Percentiles rank a stretch among this genome's conserved stretches.
phyloP scores from a whole-genome alignment of 148 eudicot genomes.

The Arctostaphylos glauca region DNA sequence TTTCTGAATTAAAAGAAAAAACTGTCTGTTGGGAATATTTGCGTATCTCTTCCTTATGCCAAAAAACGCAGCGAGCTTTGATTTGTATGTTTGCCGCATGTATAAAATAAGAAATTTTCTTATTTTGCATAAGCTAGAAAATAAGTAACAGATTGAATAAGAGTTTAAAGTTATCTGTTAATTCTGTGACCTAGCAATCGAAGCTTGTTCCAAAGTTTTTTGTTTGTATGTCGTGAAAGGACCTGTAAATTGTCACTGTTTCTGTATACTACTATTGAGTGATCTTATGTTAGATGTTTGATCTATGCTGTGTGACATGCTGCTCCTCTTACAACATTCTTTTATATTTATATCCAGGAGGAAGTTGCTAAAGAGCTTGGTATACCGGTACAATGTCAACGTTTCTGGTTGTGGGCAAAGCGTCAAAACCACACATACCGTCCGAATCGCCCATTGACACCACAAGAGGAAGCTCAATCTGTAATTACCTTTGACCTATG shows the following conservation, averaged over 20 bases:
- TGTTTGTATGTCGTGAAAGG: neutral
- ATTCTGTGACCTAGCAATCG: neutral
- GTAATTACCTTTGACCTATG: slow-evolving; percentile 33
- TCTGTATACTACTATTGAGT: neutral
- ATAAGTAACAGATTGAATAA: neutral
- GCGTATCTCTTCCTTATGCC: neutral
- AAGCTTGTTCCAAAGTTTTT: neutral
- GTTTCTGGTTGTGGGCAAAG: slow-evolving; percentile 97
- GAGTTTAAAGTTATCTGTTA: neutral
- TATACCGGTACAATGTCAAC: slow-evolving; percentile 81
- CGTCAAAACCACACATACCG: slow-evolving; percentile 94
- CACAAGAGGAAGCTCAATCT: slow-evolving; percentile 67
- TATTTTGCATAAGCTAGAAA: neutral
- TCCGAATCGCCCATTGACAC: slow-evolving; percentile 83
- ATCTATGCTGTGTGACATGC: neutral
- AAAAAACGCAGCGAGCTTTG: neutral
- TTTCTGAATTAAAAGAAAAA: neutral
- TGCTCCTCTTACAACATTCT: neutral
- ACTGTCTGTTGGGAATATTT: neutral
- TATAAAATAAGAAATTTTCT: neutral
- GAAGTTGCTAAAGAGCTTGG: slow-evolving; percentile 93
- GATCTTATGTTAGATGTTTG: neutral
- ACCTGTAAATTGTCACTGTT: neutral
- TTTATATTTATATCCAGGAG: slow-evolving; percentile 43
- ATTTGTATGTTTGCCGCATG: neutral